Evolutionary conservation across 208 protist genomes (phyloP).

Genomic region (Jaenimonas drosophilae): DNA sequence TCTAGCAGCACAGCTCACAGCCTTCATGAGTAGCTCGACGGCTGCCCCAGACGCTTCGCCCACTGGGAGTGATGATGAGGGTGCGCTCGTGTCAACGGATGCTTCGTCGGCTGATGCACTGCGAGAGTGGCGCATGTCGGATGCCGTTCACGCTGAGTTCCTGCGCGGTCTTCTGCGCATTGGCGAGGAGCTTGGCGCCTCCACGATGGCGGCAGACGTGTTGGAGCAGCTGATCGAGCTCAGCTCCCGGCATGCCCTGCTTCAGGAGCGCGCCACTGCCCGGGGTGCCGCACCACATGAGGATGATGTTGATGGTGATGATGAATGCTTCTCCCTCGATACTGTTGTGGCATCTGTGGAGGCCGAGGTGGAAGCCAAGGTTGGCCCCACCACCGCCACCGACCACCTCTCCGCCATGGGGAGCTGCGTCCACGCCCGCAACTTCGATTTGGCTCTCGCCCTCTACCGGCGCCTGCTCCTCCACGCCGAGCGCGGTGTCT

Average conservation of each 20-base stretch:
- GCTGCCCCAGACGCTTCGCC: too few species aligned
- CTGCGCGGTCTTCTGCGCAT: conserved; percentile 32
- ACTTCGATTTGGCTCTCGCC: conserved; percentile 50
- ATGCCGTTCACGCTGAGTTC: conserved; percentile 26
- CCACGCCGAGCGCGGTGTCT: conserved; percentile 26
- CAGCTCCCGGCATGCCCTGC: too few species aligned
- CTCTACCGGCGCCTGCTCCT: conserved; percentile 66
- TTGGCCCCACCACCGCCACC: conserved; percentile 30
- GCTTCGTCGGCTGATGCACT: background rate
- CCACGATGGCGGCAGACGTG: conserved; percentile 24
- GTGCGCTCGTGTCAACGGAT: too few species aligned
- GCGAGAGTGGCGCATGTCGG: conserved; percentile 13
- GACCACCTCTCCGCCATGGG: conserved; percentile 67
- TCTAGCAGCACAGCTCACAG: too few species aligned
- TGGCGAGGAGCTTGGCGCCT: conserved; percentile 13
- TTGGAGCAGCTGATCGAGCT: conserved; percentile 40
- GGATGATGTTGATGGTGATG: conserved; percentile 5
- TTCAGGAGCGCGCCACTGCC: background rate
- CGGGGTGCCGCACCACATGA: background rate
- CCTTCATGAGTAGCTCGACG: too few species aligned
- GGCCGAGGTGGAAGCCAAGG: conserved; percentile 17
- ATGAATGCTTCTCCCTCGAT: conserved; percentile 40
- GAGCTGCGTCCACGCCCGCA: conserved; percentile 34
- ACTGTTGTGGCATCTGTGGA: conserved; percentile 47
- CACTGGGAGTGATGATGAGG: too few species aligned